Evolutionary conservation across 108 stramenopile genomes (phyloP), one percentile per base, ranked within the genome.

Genomic region (Cyclostephanos tholiformis): DNA sequence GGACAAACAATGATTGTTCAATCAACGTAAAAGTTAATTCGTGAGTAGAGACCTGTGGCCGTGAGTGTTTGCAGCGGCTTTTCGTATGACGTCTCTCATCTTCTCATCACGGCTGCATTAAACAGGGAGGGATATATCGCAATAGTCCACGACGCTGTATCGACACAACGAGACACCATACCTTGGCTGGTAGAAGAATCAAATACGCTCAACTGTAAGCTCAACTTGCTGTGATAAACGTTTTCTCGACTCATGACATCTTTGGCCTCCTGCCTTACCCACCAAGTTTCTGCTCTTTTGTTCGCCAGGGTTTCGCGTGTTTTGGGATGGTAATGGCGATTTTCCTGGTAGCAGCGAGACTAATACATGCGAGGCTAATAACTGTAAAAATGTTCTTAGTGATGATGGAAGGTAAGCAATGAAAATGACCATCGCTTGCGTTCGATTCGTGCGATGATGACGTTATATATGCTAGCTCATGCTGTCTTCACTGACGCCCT

Each of bases 61-160:
- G 17, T 58, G 17, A 19, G 25, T 27, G 26, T 26, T 26, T 63
- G 25, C 25, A 19, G 22, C 20, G 32, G 35, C 39, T 22, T 49
- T 70, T 62, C 17, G 16, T 23, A 65, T 30, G 1, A 5, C 61
- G 12, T 72, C 50, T 26, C 36, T 35, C 26, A 63, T 36, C 19
- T 53, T 23, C 32, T 48, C 60, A 19, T 65, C 46, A 10, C 36
- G 80, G 69, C 64, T 58, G 61, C n/a, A 36, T 22, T 56, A 38
- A 64, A 16, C 65, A 56, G 60, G 35, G 80, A 84, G 48, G 87
- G 87, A 17, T 64, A 77, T 46, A 65, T 89, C 25, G 83, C 82
- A 38, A 62, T 84, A 60, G 88, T 87, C 39, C 84, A 89, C 59
- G 62, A 85, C 19, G 56, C 62, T 29, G 49, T 58, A 36, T 53